These are phyloP conservation scores for Microcyclospora pomicola DNA, from an alignment of 2,329 filamentous ascomycete species.

Conservation along the genomic window DNA sequence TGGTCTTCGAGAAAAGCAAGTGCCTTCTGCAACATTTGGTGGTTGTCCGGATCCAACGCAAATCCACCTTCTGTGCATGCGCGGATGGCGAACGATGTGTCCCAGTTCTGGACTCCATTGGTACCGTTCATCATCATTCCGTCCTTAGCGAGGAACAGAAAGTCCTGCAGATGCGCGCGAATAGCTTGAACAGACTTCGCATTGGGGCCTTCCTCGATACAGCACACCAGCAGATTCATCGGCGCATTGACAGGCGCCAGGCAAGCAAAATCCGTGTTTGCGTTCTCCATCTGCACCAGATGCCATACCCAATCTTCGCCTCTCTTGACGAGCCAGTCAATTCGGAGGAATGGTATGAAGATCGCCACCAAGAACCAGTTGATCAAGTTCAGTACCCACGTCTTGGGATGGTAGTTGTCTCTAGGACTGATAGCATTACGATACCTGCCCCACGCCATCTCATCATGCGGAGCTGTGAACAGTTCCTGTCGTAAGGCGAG, in stretches of 20 bases:
- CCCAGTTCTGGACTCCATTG: slow-evolving; percentile 97
- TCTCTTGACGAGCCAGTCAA: slow-evolving; percentile 48
- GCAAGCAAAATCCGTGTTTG: slow-evolving; percentile 76
- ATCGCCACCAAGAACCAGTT: slow-evolving; percentile 70
- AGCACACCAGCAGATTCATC: slow-evolving; percentile 81
- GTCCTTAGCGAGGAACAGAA: slow-evolving; percentile 79
- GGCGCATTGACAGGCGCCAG: slow-evolving; percentile 81
- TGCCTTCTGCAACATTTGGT: slow-evolving; percentile 68
- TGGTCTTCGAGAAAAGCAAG: slow-evolving; percentile 79
- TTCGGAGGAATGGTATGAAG: slow-evolving; percentile 65
- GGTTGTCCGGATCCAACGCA: slow-evolving; percentile 62
- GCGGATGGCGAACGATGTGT: slow-evolving; percentile 82
- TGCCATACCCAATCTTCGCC: slow-evolving; percentile 74
- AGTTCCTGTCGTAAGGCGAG: slow-evolving; percentile 64
- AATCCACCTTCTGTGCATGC: slow-evolving; percentile 67
- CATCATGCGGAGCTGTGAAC: slow-evolving; percentile 62
- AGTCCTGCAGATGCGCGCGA: slow-evolving; percentile 69
- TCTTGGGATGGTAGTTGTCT: slow-evolving; percentile 91
- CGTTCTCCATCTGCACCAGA: slow-evolving; percentile 78
- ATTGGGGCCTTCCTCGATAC: slow-evolving; percentile 68
- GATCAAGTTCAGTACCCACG: slow-evolving; percentile 61
- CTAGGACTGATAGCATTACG: slow-evolving; percentile 66
- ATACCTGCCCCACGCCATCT: slow-evolving; percentile 62
- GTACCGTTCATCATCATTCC: slow-evolving; percentile 94
- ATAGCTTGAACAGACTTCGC: slow-evolving; percentile 60